These are phyloP conservation scores for Solanum tacnaense DNA, from an alignment of 257 asterid species.

Conservation along the genomic window DNA sequence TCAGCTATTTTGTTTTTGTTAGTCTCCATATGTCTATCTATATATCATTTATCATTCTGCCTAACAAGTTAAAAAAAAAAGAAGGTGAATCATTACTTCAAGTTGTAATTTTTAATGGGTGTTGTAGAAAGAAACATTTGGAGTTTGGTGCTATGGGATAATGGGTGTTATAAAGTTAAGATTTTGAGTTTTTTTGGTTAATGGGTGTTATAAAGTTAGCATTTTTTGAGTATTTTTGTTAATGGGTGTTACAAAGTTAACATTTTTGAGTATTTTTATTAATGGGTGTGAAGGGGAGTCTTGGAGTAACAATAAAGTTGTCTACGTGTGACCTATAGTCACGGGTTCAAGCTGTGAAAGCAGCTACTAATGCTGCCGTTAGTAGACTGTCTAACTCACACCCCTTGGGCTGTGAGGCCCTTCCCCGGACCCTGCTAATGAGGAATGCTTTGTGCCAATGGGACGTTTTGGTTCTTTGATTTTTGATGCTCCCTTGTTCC, in stretches of 20 bases:
- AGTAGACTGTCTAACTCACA: not conserved
- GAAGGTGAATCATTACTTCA: not conserved
- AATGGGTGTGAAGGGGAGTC: not conserved
- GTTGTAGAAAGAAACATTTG: not conserved
- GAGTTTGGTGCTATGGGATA: not conserved
- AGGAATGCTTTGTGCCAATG: not conserved
- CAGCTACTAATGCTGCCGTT: not conserved
- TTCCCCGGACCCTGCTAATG: not conserved
- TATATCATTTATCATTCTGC: not conserved
- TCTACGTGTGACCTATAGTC: not conserved
- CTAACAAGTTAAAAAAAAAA: not conserved
- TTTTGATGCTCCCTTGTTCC: not conserved
- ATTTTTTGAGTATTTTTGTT: not conserved
- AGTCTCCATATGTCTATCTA: not conserved
- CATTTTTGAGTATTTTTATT: too few relatives aligned
- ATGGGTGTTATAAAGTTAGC: not conserved
- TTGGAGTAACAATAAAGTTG: not conserved
- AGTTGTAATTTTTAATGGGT: not conserved
- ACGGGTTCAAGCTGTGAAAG: not conserved
- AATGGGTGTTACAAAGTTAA: not conserved
- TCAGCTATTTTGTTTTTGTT: not conserved
- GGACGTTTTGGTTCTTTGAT: not conserved
- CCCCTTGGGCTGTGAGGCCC: fast-evolving
- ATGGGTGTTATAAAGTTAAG: too few relatives aligned
- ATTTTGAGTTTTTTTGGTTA: too few relatives aligned